Conservation (phyloP, 495 filamentous ascomycete species). For the Pseudomonodictys pantanalensis region DNA sequence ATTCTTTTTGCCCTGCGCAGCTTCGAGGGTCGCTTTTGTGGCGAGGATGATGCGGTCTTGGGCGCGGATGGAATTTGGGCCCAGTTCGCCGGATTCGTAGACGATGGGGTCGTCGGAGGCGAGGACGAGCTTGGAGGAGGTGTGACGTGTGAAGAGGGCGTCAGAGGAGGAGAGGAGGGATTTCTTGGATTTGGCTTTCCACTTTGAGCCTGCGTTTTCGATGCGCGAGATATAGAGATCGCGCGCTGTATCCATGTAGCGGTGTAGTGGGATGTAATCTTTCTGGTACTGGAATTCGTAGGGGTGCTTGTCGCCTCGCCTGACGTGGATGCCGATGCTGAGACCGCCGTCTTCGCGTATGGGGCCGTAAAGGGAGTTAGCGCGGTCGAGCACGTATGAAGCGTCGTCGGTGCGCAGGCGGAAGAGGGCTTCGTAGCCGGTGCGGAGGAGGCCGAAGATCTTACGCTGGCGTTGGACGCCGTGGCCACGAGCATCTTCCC, state of each 20-base stretch:
- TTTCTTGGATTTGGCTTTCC: constrained; percentile 23
- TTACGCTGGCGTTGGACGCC: constrained; percentile 49
- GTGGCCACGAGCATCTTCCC: constrained; percentile 48
- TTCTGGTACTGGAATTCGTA: constrained; percentile 63
- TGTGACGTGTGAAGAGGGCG: constrained; percentile 7
- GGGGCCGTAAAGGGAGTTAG: constrained; percentile 47
- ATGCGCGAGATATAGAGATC: constrained; percentile 37
- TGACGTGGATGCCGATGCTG: constrained; percentile 65
- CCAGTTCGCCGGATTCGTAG: constrained; percentile 56
- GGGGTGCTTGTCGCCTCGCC: constrained; percentile 69
- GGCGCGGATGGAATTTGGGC: constrained; percentile 46
- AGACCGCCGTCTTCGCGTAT: constrained; percentile 41
- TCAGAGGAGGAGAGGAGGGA: neutral
- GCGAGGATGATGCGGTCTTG: constrained; percentile 66
- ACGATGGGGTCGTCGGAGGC: constrained; percentile 72
- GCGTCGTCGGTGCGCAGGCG: constrained; percentile 55
- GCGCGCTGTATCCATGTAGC: constrained; percentile 52
- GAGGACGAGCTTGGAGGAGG: constrained; percentile 49
- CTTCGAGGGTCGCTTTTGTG: constrained; percentile 52
- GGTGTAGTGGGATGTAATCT: constrained; percentile 65
- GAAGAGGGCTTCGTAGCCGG: constrained; percentile 66
- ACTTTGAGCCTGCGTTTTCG: constrained; percentile 21
- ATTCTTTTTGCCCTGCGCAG: constrained; percentile 39
- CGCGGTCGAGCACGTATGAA: constrained; percentile 52
- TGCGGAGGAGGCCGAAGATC: constrained; percentile 59